These are phyloP conservation scores for Guadua angustifolia DNA, from an alignment of 176 grass and related monocot species.

Conservation along the genomic window DNA sequence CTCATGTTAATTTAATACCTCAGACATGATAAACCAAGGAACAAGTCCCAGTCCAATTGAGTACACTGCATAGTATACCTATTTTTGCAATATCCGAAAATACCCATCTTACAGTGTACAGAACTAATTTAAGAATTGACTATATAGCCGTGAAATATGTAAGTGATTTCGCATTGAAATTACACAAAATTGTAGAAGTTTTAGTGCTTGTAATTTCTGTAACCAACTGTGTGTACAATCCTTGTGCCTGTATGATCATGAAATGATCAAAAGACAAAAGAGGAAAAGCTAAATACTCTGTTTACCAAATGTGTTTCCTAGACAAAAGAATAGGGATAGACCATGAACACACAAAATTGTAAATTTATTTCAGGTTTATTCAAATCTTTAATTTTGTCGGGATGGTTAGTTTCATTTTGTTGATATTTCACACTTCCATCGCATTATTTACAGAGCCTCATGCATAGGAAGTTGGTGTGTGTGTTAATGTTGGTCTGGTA, in stretches of 20 bases:
- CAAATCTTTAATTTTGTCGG: not conserved
- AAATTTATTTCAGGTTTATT: conserved; percentile 26
- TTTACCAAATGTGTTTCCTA: not conserved
- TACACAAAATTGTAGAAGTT: not conserved
- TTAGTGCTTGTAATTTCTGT: not conserved
- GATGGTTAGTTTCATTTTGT: conserved; percentile 17
- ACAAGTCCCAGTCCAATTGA: too few relatives aligned
- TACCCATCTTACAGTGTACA: too few relatives aligned
- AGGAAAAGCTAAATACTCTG: not conserved
- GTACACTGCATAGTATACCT: too few relatives aligned
- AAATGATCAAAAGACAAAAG: conserved; percentile 27
- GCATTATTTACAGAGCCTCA: not conserved
- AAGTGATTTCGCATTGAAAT: not conserved
- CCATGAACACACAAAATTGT: not conserved
- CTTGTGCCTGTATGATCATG: conserved; percentile 58
- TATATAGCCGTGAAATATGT: not conserved
- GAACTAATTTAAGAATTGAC: too few relatives aligned
- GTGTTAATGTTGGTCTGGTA: not conserved
- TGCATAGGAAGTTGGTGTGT: not conserved
- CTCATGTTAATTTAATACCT: too few relatives aligned
- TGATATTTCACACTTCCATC: conserved; percentile 29
- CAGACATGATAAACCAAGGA: too few relatives aligned
- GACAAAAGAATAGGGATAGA: not conserved
- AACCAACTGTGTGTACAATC: conserved; percentile 46
- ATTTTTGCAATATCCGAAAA: not conserved